Evolutionary conservation across 2,329 filamentous ascomycete species (phyloP).

Genomic region (Neonectria punicea): DNA sequence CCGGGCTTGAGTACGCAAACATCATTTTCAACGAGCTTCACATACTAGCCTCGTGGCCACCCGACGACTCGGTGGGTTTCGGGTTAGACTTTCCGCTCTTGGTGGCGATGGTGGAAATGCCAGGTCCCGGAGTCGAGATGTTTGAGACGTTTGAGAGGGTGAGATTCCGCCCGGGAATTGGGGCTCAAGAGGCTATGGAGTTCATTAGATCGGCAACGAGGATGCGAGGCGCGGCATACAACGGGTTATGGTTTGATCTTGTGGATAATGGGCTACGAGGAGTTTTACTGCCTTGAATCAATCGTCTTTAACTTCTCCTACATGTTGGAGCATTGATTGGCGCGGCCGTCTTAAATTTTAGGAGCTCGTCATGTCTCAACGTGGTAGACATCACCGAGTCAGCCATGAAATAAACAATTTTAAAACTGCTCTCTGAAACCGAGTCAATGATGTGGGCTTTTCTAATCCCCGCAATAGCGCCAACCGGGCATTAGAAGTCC

Average conservation of each 20-base stretch:
- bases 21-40: slow-evolving; percentile 23
- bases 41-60: slow-evolving; percentile 2
- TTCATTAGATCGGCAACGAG: slow-evolving; percentile 18
- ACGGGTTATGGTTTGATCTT: slow-evolving; percentile 25
- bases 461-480: not conserved
- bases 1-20: slow-evolving; percentile 9
- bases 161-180: slow-evolving; percentile 11
- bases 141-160: slow-evolving; percentile 8
- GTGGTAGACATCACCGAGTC: not conserved
- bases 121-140: slow-evolving; percentile 3
- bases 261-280: not conserved
- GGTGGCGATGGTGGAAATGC: slow-evolving; percentile 27
- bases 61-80: slow-evolving; percentile 15
- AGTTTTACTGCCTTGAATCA: not conserved
- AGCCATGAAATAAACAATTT: not conserved
- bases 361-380: too few relatives aligned
- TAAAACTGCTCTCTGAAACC: not conserved
- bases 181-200: slow-evolving; percentile 2
- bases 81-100: slow-evolving; percentile 27
- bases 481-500: not conserved
- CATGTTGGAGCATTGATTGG: too few relatives aligned
- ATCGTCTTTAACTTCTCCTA: not conserved
- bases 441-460: not conserved
- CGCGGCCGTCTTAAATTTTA: too few relatives aligned
- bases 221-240: slow-evolving; percentile 6